Percentiles rank a stretch among this genome's conserved stretches.
These are phyloP conservation scores for Botryotinia narcissicola DNA, from an alignment of 2,329 filamentous ascomycete genomes.

Conservation along the genomic window DNA sequence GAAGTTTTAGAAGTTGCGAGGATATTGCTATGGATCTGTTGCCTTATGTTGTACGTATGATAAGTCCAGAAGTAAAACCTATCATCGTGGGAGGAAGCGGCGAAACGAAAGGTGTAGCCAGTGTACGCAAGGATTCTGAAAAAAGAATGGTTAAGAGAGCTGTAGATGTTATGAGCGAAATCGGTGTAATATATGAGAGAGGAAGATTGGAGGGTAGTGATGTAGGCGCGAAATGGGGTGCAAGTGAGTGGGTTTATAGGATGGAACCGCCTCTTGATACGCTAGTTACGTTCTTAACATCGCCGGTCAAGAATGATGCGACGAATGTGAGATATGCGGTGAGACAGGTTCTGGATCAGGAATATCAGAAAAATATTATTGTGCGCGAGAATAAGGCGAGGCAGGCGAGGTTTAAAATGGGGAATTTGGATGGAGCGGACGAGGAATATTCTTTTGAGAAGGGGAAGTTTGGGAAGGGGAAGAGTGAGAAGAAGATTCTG, in stretches of 20 bases:
- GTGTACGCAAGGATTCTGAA: constrained; percentile 83
- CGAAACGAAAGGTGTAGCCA: constrained; percentile 66
- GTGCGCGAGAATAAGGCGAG: constrained; percentile 64
- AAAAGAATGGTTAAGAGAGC: constrained; percentile 76
- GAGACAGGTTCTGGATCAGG: constrained; percentile 88
- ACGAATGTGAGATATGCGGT: constrained; percentile 87
- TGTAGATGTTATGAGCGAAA: constrained; percentile 77
- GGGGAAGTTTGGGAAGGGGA: neutral
- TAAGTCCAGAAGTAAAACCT: constrained; percentile 87
- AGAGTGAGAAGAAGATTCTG: neutral
- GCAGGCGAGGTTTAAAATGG: constrained; percentile 62
- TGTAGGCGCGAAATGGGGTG: constrained; percentile 48
- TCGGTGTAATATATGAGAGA: constrained; percentile 78
- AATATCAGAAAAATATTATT: constrained; percentile 71
- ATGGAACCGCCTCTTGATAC: constrained; percentile 92
- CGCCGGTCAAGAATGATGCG: constrained; percentile 52
- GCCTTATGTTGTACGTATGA: constrained; percentile 78
- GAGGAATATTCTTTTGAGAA: neutral
- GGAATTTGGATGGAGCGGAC: constrained; percentile 40
- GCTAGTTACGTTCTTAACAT: constrained; percentile 72
- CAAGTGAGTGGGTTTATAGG: constrained; percentile 76
- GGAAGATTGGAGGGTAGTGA: constrained; percentile 64
- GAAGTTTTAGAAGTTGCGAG: constrained; percentile 76
- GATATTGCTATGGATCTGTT: constrained; percentile 78
- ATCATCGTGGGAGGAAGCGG: constrained; percentile 75